A percentile compares a stretch with the other conserved stretches of the same genome.
Conservation (phyloP, 179 eudicot species). For the Beta lomatogona region DNA sequence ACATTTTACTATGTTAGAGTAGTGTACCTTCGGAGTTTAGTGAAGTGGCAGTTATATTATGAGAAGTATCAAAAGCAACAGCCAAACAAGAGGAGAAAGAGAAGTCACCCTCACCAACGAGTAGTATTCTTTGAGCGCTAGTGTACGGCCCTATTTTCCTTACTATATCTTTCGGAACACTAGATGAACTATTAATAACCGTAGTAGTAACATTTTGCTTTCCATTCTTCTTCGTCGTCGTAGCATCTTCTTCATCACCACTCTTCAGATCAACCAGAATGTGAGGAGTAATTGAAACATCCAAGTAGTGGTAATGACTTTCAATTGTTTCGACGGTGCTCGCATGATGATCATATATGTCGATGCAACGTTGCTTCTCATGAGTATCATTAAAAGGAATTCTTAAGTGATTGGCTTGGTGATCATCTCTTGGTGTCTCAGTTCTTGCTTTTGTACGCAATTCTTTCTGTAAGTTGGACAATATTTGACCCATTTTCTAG, state of each 20-base stretch:
- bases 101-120: constrained; percentile 57
- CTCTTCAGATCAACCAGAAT: not conserved
- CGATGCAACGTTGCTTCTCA: not conserved
- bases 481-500: constrained; percentile 18
- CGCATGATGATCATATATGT: not conserved
- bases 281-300: not conserved
- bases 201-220: not conserved
- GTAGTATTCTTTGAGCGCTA: constrained; percentile 29
- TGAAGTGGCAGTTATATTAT: constrained; percentile 42
- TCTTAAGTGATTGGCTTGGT: not conserved
- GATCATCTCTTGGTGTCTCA: not conserved
- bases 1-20: no score
- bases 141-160: constrained; percentile 28
- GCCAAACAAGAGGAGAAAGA: constrained; percentile 46
- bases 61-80: constrained; percentile 34
- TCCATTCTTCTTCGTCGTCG: no score
- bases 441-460: not conserved
- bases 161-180: not conserved
- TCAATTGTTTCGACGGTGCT: not conserved
- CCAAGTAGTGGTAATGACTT: not conserved
- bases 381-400: not conserved
- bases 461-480: not conserved
- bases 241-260: not conserved
- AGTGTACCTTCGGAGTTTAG: constrained; percentile 39
- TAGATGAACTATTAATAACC: not conserved